Conservation (phyloP, 2,329 filamentous ascomycete genomes). For the Talaromyces sp. region DNA sequence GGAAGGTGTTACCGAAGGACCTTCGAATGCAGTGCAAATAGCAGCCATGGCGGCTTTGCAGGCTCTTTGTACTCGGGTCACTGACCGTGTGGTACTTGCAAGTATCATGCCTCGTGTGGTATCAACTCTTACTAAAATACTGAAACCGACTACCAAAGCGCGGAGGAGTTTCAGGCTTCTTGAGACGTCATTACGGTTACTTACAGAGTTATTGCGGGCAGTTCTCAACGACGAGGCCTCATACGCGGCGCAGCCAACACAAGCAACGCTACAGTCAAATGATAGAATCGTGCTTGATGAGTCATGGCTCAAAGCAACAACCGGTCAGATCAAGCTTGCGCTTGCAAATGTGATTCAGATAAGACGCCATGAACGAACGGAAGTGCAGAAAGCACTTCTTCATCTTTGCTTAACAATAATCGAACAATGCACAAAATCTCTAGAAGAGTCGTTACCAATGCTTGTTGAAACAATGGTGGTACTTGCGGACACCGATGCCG, state of each 20-base stretch:
- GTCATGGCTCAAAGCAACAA: slow-evolving; percentile 75
- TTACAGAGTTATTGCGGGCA: slow-evolving; percentile 44
- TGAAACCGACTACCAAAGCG: slow-evolving; percentile 63
- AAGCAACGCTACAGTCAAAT: slow-evolving; percentile 21
- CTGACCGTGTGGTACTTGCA: slow-evolving; percentile 68
- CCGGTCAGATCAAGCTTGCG: slow-evolving; percentile 75
- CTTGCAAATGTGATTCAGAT: slow-evolving; percentile 72
- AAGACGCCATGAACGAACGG: slow-evolving; percentile 61
- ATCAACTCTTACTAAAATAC: slow-evolving; percentile 70
- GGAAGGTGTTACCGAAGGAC: slow-evolving; percentile 62
- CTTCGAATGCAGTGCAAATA: slow-evolving; percentile 63
- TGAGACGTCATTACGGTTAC: slow-evolving; percentile 53
- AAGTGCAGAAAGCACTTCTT: slow-evolving; percentile 64
- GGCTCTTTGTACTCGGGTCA: slow-evolving; percentile 58
- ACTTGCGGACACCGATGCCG: slow-evolving; percentile 51
- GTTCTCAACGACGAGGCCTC: slow-evolving; percentile 44
- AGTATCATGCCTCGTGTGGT: slow-evolving; percentile 85
- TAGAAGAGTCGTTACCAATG: slow-evolving; percentile 64
- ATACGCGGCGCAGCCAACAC: slow-evolving; percentile 15
- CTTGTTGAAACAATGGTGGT: slow-evolving; percentile 78
- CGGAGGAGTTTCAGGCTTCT: slow-evolving; percentile 61
- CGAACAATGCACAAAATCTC: slow-evolving; percentile 69
- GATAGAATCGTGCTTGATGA: slow-evolving; percentile 39
- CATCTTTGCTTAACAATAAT: slow-evolving; percentile 69
- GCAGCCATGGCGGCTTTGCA: slow-evolving; percentile 63